A percentile compares a stretch with the other conserved stretches of the same genome.
phyloP scores from a whole-genome alignment of 768 basidiomycete genomes.

The Cantharellus anzutake region DNA sequence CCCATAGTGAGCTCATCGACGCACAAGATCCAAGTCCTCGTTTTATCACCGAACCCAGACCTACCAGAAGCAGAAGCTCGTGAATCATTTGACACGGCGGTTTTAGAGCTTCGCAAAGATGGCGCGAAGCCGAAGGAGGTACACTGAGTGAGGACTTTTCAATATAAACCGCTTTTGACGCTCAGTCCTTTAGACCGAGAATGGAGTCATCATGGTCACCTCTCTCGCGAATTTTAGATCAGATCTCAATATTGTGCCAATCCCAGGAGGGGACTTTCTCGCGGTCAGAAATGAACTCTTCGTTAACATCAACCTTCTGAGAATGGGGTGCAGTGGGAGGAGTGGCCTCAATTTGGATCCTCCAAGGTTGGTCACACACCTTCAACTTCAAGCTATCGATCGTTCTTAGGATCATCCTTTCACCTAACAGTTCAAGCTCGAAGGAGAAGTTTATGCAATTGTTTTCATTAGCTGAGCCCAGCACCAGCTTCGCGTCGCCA shows the following conservation, averaged over 20 bases:
- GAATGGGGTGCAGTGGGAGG: constrained; percentile 73
- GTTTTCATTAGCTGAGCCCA: constrained; percentile 37
- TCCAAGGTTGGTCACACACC: constrained; percentile 30
- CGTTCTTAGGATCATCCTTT: neutral
- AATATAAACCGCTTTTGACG: neutral
- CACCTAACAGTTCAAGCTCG: constrained; percentile 27
- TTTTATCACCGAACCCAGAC: constrained; percentile 27
- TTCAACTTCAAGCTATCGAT: neutral
- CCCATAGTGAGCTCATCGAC: neutral
- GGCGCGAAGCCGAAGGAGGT: constrained; percentile 60
- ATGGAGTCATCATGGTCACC: constrained; percentile 60
- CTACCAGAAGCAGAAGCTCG: constrained; percentile 28
- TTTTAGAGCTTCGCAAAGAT: constrained; percentile 43
- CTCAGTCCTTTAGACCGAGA: constrained; percentile 26
- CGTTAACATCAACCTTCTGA: constrained; percentile 61
- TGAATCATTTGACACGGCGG: constrained; percentile 38
- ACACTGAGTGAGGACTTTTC: neutral
- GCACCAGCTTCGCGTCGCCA: neutral
- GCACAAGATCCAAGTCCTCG: constrained; percentile 38
- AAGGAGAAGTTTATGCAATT: constrained; percentile 61
- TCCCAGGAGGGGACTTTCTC: constrained; percentile 51
- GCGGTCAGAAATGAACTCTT: constrained; percentile 48
- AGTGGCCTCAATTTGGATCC: constrained; percentile 60
- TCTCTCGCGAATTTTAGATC: constrained; percentile 77
- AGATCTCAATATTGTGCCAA: constrained; percentile 67